phyloP scores from a whole-genome alignment of 805 yeast genomes.

The Cyberlindnera mrakii region DNA sequence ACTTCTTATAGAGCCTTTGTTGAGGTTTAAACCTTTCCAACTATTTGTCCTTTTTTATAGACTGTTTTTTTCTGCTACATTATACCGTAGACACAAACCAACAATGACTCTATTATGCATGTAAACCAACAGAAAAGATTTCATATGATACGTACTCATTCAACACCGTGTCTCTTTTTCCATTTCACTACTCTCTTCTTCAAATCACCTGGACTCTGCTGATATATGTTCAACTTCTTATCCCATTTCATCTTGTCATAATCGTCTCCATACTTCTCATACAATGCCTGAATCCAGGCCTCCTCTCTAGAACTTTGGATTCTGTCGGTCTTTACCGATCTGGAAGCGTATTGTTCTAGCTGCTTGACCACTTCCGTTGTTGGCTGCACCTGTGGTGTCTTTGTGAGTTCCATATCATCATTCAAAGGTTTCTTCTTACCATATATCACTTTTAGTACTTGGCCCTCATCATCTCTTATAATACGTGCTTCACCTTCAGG shows the following conservation, averaged over 20 bases:
- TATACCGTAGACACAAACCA: background rate
- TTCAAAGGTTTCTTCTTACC: slow-evolving; percentile 49
- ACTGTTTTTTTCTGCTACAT: background rate
- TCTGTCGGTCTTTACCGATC: slow-evolving; percentile 37
- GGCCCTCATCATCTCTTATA: slow-evolving; percentile 62
- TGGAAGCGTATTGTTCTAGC: slow-evolving; percentile 57
- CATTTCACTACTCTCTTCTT: slow-evolving; percentile 66
- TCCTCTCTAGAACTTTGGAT: slow-evolving; percentile 65
- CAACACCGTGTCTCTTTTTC: slow-evolving; percentile 43
- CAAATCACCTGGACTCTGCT: slow-evolving; percentile 81
- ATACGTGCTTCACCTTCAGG: slow-evolving; percentile 78
- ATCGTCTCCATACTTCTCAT: slow-evolving; percentile 81
- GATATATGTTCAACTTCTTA: slow-evolving; percentile 72
- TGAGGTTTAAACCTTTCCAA: slow-evolving; percentile 35
- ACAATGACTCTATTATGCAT: background rate
- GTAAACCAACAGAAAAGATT: background rate
- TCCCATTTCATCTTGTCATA: slow-evolving; percentile 92
- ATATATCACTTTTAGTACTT: slow-evolving; percentile 59
- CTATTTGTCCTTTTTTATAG: slow-evolving; percentile 1
- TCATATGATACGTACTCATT: slow-evolving; percentile 7
- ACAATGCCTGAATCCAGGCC: slow-evolving; percentile 60
- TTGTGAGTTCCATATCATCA: slow-evolving; percentile 28
- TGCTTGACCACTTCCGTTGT: slow-evolving; percentile 58
- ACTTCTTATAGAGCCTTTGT: slow-evolving; percentile 89
- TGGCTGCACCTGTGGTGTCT: slow-evolving; percentile 24